These are phyloP conservation scores for Diaporthe citri DNA, from an alignment of 2,329 filamentous ascomycete genomes.

Conservation along the genomic window DNA sequence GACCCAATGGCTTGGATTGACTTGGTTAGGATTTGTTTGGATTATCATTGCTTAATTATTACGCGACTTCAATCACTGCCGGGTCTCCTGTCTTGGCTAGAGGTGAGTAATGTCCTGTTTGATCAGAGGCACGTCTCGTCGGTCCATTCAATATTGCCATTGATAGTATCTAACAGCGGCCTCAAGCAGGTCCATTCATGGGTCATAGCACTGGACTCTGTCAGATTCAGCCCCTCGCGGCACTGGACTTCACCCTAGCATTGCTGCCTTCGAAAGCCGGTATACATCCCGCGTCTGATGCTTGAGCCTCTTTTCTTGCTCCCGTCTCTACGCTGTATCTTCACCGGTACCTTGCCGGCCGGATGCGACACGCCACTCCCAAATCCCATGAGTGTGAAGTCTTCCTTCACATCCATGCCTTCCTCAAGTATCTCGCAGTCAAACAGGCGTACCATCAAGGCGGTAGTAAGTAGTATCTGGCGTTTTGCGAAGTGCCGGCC, in stretches of 20 bases:
- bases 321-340: constrained; percentile 13
- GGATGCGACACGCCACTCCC: constrained; percentile 44
- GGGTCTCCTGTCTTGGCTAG: no score
- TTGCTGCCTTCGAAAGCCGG: no score
- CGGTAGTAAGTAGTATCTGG: constrained; percentile 46
- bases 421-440: constrained; percentile 43
- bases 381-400: constrained; percentile 46
- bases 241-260: no score
- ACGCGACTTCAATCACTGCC: not conserved
- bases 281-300: no score
- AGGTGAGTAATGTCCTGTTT: no score
- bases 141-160: no score
- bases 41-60: not conserved
- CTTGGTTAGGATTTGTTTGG: not conserved
- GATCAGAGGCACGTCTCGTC: no score
- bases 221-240: no score
- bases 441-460: constrained; percentile 39
- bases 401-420: constrained; percentile 42
- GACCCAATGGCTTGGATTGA: not conserved
- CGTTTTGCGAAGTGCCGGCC: constrained; percentile 49
- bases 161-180: no score
- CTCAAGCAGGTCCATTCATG: no score
- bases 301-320: not conserved
- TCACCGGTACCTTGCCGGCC: constrained; percentile 26
- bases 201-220: no score